Percentiles rank a stretch among this genome's conserved stretches.
Evolutionary conservation across 2,329 filamentous ascomycete species (phyloP).

Genomic region (Venturia carpophila): DNA sequence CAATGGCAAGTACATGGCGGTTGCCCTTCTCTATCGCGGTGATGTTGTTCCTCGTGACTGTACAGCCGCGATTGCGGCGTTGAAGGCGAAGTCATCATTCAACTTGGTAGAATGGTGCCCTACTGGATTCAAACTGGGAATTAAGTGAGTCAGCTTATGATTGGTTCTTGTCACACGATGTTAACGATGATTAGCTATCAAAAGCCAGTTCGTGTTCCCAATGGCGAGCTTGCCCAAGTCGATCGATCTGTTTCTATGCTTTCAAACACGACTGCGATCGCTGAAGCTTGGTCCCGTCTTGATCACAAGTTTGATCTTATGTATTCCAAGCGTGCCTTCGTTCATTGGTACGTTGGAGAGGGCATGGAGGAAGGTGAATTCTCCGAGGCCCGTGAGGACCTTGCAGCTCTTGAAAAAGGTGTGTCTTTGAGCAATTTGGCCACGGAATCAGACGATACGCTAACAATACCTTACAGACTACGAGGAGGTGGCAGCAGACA

Average conservation of each 20-base stretch:
- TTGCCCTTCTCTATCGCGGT: conserved; percentile 63
- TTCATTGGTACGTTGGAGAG: conserved; percentile 77
- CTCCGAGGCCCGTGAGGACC: conserved; percentile 76
- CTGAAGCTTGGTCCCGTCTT: conserved; percentile 64
- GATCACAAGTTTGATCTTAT: conserved; percentile 72
- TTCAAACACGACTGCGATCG: conserved; percentile 67
- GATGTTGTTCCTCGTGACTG: conserved; percentile 65
- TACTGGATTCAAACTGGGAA: conserved; percentile 67
- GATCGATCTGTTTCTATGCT: conserved; percentile 62
- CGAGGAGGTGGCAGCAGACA: conserved; percentile 71
- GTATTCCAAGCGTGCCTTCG: conserved; percentile 70
- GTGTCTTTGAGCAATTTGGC: not conserved
- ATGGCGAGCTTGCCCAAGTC: conserved; percentile 54
- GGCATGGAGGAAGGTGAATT: conserved; percentile 92
- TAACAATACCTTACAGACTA: conserved; percentile 43
- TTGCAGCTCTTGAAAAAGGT: conserved; percentile 72
- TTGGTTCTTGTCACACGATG: no score
- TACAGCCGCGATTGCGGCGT: conserved; percentile 55
- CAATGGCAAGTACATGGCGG: conserved; percentile 71
- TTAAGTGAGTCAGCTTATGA: conserved; percentile 35
- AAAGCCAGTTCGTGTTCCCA: conserved; percentile 51
- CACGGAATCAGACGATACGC: not conserved
- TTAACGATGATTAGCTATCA: conserved; percentile 14
- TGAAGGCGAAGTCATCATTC: conserved; percentile 66
- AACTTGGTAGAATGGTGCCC: conserved; percentile 70